Evolutionary conservation across 176 grass and related monocot genomes (phyloP), one percentile per base, ranked within the genome.

Genomic region (Phoenix dactylifera): DNA sequence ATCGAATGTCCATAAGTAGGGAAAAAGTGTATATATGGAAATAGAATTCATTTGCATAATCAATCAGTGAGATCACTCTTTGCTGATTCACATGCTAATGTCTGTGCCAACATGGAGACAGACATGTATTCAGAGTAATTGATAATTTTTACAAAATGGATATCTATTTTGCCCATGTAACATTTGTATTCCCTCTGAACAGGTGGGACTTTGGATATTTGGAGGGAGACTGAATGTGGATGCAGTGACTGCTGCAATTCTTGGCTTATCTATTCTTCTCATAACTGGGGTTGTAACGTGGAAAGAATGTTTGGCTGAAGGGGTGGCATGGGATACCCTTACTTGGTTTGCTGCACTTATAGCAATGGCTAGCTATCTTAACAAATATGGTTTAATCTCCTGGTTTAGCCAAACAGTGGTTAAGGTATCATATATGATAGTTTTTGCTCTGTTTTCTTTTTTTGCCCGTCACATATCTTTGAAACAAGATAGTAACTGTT

Each of bases 341-440:
- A 98, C 88, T 24, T 93, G 94, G 94, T 98, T 98, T 83, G 94
- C 94, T 23, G 94, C 94, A 16, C 79, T 98, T 56, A 98, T 93
- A 22, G 94, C 94, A 59, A 98, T 98, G 94, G 94, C 94, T 74
- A 85, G 88, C 54, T 92, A 98, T 71, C 79, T 98, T 26, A 98
- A 98, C 78, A 98, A 98, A 79, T 98, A 83, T 17, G 94, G 94
- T 3, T 54, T 98, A 22, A 98, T 93, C 68, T 75, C 94, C 76
- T 98, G 94, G 94, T 98, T 98, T 79, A 98, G 88, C 68, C 80
- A 93, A 61, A 86, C 84, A 77, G 94, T 93, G 57, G 94, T 98
- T 57, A 98, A 98, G 88, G 94, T 97, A 91, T 69, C 50, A n/a
- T 58, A 17, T 15, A 44, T 14, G 10, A 3, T 44, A 14, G 35